Evolutionary conservation across 768 basidiomycete species (phyloP), one percentile per base, ranked within the genome.

Genomic region (Neoboletus magnificus): DNA sequence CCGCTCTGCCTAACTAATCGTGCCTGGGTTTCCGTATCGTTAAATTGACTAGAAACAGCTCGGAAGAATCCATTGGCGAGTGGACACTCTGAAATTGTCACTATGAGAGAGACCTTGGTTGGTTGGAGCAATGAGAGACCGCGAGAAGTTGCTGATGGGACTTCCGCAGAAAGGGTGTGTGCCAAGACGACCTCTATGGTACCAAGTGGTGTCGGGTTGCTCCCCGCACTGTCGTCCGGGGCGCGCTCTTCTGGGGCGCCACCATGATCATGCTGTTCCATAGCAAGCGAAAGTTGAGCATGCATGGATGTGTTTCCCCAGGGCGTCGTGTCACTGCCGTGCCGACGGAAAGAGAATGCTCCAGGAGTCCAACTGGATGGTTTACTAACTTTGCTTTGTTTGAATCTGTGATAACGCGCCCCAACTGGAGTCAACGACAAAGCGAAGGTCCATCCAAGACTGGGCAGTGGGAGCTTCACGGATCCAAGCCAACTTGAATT

Each of bases 21-120:
- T 16, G 12, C 41, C 10, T 59, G 48, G 30, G 39, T 23, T 13
- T 33, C n/a, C 37, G 27, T 46, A 7, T 61, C 46, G 10, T 27
- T n/a, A n/a, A 27, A 22, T 16, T 25, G 11, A 5, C 30, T 2
- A 5, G 44, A 23, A 5, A 6, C 35, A 12, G 43, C 27, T 4
- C 22, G 41, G 43, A 67, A 65, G 35, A 67, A 44, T n/a, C 66
- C 63, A 22, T 42, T 5, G 36, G 32, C 3, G 13, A 65, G 40
- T 25, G 66, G 59, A 32, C 59, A 67, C 0, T 43, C 30, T 16
- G 57, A 62, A 40, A 66, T 36, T 5, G 55, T 59, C 25, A 66
- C 53, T 13, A 18, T 33, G 20, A 67, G 65, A 16, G 18, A 36
- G 49, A 57, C 10, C 44, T 54, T 54, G 49, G 27, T 27, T 4